Evolutionary conservation across 2,329 filamentous ascomycete genomes (phyloP).

Genomic region (Alternaria sp.): DNA sequence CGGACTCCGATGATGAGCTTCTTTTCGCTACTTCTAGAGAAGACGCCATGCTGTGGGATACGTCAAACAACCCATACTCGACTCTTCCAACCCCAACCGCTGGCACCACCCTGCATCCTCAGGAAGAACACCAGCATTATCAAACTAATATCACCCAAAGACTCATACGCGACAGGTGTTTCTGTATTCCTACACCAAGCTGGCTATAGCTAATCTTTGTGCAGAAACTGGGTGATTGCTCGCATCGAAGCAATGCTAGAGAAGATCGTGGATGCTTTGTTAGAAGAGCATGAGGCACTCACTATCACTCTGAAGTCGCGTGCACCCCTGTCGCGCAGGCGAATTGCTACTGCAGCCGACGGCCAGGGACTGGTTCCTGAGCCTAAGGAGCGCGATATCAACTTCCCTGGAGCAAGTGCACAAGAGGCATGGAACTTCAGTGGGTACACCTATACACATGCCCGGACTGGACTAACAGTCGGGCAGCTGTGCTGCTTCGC

Average conservation of each 20-base stretch:
- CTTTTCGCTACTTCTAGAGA: slow-evolving; percentile 26
- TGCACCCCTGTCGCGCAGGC: slow-evolving; percentile 33
- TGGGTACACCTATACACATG: slow-evolving; percentile 35
- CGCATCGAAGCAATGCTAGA: slow-evolving; percentile 67
- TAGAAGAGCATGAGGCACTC: slow-evolving; percentile 58
- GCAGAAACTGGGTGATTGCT: slow-evolving; percentile 55
- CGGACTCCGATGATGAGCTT: slow-evolving; percentile 35
- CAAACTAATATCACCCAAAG: background rate
- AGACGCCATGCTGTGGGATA: slow-evolving; percentile 18
- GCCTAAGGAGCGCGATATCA: slow-evolving; percentile 42
- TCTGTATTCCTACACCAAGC: background rate
- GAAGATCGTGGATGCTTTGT: slow-evolving; percentile 61
- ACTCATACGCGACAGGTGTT: slow-evolving; percentile 28
- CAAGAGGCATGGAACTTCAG: slow-evolving; percentile 68
- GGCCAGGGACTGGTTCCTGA: slow-evolving; percentile 18
- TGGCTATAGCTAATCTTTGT: slow-evolving; percentile 13
- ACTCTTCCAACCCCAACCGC: background rate
- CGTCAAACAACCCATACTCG: background rate
- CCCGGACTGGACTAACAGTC: slow-evolving; percentile 16
- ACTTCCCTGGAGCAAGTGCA: slow-evolving; percentile 63
- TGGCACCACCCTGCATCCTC: background rate
- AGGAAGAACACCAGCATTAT: background rate
- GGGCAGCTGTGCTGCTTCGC: slow-evolving; percentile 62
- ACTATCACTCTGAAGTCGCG: slow-evolving; percentile 59
- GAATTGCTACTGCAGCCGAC: slow-evolving; percentile 10